A percentile compares a stretch with the other conserved stretches of the same genome.
These are phyloP conservation scores for Blastocystis sp. DNA, from an alignment of 352 stramenopile species.

Conservation along the genomic window DNA sequence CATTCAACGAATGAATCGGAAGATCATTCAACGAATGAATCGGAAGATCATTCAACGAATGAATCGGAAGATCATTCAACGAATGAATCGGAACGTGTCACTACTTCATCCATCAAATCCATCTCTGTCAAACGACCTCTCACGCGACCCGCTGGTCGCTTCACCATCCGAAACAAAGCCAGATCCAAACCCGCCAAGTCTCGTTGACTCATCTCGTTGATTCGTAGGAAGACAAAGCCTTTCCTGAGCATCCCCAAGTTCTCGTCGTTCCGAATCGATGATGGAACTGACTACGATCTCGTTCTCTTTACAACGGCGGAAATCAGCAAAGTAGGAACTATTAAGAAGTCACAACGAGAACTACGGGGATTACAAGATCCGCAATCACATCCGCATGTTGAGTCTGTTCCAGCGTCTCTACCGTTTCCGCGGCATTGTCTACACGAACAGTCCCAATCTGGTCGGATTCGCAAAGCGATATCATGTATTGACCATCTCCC, in stretches of 20 bases:
- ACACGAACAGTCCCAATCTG: background rate
- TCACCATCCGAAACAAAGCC: background rate
- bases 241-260: background rate
- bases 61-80: too few relatives aligned
- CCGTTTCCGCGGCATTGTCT: background rate
- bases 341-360: background rate
- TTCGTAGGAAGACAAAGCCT: background rate
- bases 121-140: too few relatives aligned
- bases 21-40: too few relatives aligned
- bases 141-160: too few relatives aligned
- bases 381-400: background rate
- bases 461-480: background rate
- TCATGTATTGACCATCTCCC: background rate
- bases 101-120: too few relatives aligned
- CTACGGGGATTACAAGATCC: background rate
- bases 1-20: too few relatives aligned
- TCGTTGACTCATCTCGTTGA: background rate
- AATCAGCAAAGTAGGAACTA: background rate
- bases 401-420: background rate
- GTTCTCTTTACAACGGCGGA: conserved; percentile 41
- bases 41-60: too few relatives aligned
- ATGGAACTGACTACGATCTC: background rate
- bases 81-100: too few relatives aligned
- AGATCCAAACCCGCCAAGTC: background rate
- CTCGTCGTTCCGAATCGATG: background rate